Evolutionary conservation across 2,329 filamentous ascomycete species (phyloP).

Genomic region (Fusarium sp.): DNA sequence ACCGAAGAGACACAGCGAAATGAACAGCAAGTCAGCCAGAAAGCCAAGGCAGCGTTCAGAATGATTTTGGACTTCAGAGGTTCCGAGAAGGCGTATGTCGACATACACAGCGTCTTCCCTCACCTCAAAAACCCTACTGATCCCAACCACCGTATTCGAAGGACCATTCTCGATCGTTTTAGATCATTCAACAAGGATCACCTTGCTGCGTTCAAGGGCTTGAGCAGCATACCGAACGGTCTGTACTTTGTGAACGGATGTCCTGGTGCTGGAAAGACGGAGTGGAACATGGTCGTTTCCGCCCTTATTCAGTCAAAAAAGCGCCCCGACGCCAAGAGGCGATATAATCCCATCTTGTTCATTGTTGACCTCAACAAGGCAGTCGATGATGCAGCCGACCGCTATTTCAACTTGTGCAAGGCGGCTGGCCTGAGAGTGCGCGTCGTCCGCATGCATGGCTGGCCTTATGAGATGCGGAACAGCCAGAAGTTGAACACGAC

Average conservation of each 20-base stretch:
- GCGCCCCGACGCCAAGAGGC: constrained; percentile 33
- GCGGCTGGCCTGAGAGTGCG: constrained; percentile 47
- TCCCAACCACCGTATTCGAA: constrained; percentile 34
- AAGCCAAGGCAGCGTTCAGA: constrained; percentile 42
- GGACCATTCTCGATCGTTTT: constrained; percentile 44
- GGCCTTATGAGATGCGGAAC: constrained; percentile 50
- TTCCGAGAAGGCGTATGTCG: constrained; percentile 29
- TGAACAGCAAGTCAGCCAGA: constrained; percentile 14
- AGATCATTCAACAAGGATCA: constrained; percentile 52
- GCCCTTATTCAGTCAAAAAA: constrained; percentile 50
- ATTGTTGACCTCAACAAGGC: constrained; percentile 59
- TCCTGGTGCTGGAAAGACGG: constrained; percentile 58
- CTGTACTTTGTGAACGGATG: constrained; percentile 57
- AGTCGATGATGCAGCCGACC: constrained; percentile 55
- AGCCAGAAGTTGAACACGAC: constrained; percentile 44
- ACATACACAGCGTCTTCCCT: constrained; percentile 45
- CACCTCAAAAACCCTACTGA: constrained; percentile 47
- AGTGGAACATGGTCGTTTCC: constrained; percentile 56
- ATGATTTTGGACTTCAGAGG: constrained; percentile 48
- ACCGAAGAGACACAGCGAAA: constrained; percentile 31
- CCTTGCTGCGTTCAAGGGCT: constrained; percentile 46
- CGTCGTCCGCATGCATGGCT: constrained; percentile 54
- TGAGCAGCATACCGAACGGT: constrained; percentile 52
- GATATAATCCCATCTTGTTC: constrained; percentile 52
- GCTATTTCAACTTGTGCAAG: constrained; percentile 52